Evolutionary conservation across 108 stramenopile genomes (phyloP), one percentile per base, ranked within the genome.

Genomic region (Schizochytrium sp.): DNA sequence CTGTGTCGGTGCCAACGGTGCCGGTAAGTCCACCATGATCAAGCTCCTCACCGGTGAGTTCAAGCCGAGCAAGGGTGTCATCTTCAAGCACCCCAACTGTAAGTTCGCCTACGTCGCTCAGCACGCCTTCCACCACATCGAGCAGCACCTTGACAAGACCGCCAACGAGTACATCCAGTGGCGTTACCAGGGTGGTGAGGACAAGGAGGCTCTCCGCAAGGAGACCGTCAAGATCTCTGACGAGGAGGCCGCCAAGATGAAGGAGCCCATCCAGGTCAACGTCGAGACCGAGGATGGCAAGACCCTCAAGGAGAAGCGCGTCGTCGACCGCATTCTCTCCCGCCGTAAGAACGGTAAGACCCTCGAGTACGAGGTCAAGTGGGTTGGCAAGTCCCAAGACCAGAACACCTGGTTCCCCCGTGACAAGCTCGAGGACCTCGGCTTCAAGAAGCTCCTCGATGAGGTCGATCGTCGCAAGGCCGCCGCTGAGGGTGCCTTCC

Each of bases 51-150:
- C 98, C 76, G 98, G 99, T 83, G 99, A 98, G 92, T 96, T 98
- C 87, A 95, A 95, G 61, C 98, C 99, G 40, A 95, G 97, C 90
- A 92, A 89, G 1, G 99, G 98, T 61, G n/a, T n/a, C n/a, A n/a
- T n/a, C 42, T 98, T 97, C 97, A 96, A 98, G 96, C 99, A 99
- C 94, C 99, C 99, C 87, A 99, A 99, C 90, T 97, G 97, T 57
- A 97, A 98, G 89, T 94, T 99, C 91, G 99, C 98, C 53, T 99
- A 99, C 91, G 97, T 99, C 87, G 99, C 99, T 87, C 99, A 99
- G 91, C 99, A 99, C 91, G 99, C 99, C 53, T 99, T 99, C 96
- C 98, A 98, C 95, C 99, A 99, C 96, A 98, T 99, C 92, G 99
- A 99, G 93, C 76, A 72, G 44, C 99, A 99, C 94, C 93, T 99